Conservation (phyloP, 2,329 filamentous ascomycete species). For the Clonostachys solani region DNA sequence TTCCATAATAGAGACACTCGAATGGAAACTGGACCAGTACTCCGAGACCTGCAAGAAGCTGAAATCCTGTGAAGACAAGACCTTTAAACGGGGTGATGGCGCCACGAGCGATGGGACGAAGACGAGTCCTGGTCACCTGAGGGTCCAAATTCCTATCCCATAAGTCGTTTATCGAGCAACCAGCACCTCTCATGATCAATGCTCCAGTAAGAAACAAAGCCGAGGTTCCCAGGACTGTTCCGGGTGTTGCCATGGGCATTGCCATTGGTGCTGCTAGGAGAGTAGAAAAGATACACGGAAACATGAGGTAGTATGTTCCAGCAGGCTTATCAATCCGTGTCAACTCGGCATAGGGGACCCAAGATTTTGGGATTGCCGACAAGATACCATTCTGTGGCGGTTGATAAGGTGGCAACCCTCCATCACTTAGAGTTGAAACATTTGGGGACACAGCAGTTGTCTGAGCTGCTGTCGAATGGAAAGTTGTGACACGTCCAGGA, state of each 20-base stretch:
- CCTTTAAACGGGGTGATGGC: slow-evolving; percentile 71
- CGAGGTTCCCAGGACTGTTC: slow-evolving; percentile 59
- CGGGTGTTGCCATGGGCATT: slow-evolving; percentile 53
- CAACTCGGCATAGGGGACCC: slow-evolving; percentile 79
- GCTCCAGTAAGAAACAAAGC: slow-evolving; percentile 72
- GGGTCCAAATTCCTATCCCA: slow-evolving; percentile 87
- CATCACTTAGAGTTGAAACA: no score
- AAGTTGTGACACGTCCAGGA: not conserved
- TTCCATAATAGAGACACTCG: slow-evolving; percentile 71
- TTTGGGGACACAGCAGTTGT: not conserved
- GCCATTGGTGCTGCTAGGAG: slow-evolving; percentile 72
- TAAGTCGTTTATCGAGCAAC: slow-evolving; percentile 86
- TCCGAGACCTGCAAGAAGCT: slow-evolving; percentile 69
- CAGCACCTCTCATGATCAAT: slow-evolving; percentile 81
- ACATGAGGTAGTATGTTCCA: slow-evolving; percentile 81
- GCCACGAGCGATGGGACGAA: slow-evolving; percentile 76
- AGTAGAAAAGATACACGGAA: slow-evolving; percentile 82
- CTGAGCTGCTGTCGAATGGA: slow-evolving; percentile 1
- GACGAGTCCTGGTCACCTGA: slow-evolving; percentile 69
- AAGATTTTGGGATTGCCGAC: slow-evolving; percentile 62
- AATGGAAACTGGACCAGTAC: slow-evolving; percentile 73
- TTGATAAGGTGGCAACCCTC: slow-evolving; percentile 38
- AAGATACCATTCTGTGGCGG: slow-evolving; percentile 69
- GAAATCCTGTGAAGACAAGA: slow-evolving; percentile 67
- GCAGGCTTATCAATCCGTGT: slow-evolving; percentile 77